These are phyloP conservation scores for Zygosaccharomyces bailii DNA, from an alignment of 805 yeast genomes.

Conservation along the genomic window DNA sequence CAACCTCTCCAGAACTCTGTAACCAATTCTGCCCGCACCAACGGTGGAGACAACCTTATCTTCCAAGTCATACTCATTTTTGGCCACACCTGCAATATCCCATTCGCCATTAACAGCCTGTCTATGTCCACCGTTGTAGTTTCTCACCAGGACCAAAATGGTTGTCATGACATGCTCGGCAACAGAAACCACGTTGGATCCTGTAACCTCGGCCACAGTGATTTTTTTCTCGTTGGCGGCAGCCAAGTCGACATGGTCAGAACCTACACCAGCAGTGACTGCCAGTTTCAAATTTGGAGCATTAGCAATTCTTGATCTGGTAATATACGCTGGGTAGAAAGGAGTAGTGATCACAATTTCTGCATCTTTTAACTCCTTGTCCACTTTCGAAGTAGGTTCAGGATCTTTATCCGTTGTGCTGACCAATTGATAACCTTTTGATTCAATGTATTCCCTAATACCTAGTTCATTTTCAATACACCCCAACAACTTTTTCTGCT, in stretches of 20 bases:
- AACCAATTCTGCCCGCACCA: slow-evolving; percentile 53
- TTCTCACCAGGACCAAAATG: slow-evolving; percentile 62
- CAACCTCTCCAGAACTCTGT: slow-evolving; percentile 67
- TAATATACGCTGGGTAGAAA: slow-evolving; percentile 76
- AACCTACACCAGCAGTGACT: slow-evolving; percentile 82
- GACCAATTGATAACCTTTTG: slow-evolving; percentile 62
- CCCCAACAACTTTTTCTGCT: slow-evolving; percentile 62
- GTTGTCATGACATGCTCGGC: slow-evolving; percentile 38
- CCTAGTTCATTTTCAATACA: slow-evolving; percentile 76
- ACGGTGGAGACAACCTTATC: slow-evolving; percentile 75
- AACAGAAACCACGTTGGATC: slow-evolving; percentile 74
- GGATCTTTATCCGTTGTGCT: slow-evolving; percentile 65
- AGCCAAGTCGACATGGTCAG: slow-evolving; percentile 72
- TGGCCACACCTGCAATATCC: slow-evolving; percentile 76
- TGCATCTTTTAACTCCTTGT: slow-evolving; percentile 63
- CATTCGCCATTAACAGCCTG: slow-evolving; percentile 59
- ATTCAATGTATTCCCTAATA: slow-evolving; percentile 57
- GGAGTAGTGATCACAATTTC: slow-evolving; percentile 80
- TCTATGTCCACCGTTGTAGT: slow-evolving; percentile 75
- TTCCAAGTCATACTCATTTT: slow-evolving; percentile 70
- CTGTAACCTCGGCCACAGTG: slow-evolving; percentile 77
- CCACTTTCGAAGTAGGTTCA: slow-evolving; percentile 54
- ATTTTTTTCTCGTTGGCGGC: slow-evolving; percentile 61
- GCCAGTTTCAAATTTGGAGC: slow-evolving; percentile 69
- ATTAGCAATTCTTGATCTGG: slow-evolving; percentile 59